Evolutionary conservation across 164 flowering plant genomes (phyloP).

Genomic region (Vitis rotundifolia): DNA sequence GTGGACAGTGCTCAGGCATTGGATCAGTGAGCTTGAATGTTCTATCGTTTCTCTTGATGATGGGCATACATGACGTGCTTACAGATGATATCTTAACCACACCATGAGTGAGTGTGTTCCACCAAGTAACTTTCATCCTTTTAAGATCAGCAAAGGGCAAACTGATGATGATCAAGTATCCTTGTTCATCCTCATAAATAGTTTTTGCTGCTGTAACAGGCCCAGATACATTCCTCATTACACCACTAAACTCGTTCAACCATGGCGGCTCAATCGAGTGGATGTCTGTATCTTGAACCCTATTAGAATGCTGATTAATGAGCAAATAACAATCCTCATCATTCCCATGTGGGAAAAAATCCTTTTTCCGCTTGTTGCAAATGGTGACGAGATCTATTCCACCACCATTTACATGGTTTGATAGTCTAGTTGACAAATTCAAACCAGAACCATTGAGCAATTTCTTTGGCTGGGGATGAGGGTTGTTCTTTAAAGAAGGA

Average conservation of each 20-base stretch:
- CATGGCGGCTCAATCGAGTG: conserved; percentile 32
- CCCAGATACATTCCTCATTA: conserved; percentile 39
- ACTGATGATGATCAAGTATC: conserved; percentile 20
- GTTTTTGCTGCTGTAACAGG: conserved; percentile 44
- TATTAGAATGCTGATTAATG: conserved; percentile 12
- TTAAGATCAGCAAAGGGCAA: conserved; percentile 23
- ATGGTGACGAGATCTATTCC: conserved; percentile 14
- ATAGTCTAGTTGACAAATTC: conserved; percentile 16
- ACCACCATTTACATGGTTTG: conserved; percentile 16
- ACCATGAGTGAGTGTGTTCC: conserved; percentile 20
- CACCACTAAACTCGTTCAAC: conserved; percentile 39
- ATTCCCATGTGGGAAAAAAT: conserved; percentile 12
- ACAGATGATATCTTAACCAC: conserved; percentile 17
- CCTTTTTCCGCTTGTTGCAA: conserved; percentile 21
- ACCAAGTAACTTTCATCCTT: conserved; percentile 23
- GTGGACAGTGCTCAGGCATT: conserved; percentile 27
- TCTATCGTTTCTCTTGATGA: conserved; percentile 15
- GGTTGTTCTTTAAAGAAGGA: conserved; percentile 13
- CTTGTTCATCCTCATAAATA: conserved; percentile 23
- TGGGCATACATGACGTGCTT: conserved; percentile 16
- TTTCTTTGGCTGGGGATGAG: conserved; percentile 5
- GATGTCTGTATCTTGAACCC: conserved; percentile 20
- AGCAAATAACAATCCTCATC: conserved; percentile 11
- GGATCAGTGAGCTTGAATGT: conserved; percentile 23
- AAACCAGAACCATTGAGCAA: conserved; percentile 16